These are phyloP conservation scores for Trichoderma guizhouense DNA, from an alignment of 2,329 filamentous ascomycete species.

Conservation along the genomic window DNA sequence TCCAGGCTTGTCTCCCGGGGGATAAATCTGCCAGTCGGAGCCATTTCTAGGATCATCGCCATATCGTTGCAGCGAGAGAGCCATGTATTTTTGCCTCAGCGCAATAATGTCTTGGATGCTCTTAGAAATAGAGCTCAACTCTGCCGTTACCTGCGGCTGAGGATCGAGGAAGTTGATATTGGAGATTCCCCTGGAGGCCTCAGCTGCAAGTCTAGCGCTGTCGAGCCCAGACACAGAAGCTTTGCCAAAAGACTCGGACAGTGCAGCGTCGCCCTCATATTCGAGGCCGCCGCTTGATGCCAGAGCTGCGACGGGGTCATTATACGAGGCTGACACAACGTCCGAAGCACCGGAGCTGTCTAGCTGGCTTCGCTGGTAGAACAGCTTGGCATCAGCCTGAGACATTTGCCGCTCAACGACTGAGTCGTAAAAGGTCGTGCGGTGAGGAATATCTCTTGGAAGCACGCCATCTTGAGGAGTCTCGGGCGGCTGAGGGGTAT, in stretches of 20 bases:
- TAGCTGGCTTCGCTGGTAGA: constrained; percentile 9
- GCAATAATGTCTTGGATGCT: constrained; percentile 8
- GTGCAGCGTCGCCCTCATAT: neutral
- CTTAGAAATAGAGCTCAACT: constrained; percentile 5
- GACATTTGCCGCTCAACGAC: constrained; percentile 14
- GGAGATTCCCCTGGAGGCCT: neutral
- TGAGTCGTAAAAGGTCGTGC: constrained; percentile 10
- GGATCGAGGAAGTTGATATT: constrained; percentile 6
- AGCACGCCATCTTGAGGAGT: constrained; percentile 4
- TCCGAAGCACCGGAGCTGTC: neutral
- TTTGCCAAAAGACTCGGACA: neutral
- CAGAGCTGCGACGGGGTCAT: neutral
- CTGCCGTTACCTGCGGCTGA: constrained; percentile 11
- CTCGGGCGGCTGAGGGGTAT: neutral
- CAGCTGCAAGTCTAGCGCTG: neutral
- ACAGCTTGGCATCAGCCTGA: constrained; percentile 10
- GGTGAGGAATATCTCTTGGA: constrained; percentile 10
- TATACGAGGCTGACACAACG: neutral
- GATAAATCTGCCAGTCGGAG: constrained; percentile 7
- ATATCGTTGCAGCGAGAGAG: neutral
- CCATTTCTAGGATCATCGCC: neutral
- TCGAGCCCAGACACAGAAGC: neutral
- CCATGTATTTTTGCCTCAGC: neutral
- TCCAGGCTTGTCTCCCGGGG: neutral
- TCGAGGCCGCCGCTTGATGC: neutral